Base-by-base conservation (phyloP, 345 rosid species). In the Salix dunnii region DNA sequence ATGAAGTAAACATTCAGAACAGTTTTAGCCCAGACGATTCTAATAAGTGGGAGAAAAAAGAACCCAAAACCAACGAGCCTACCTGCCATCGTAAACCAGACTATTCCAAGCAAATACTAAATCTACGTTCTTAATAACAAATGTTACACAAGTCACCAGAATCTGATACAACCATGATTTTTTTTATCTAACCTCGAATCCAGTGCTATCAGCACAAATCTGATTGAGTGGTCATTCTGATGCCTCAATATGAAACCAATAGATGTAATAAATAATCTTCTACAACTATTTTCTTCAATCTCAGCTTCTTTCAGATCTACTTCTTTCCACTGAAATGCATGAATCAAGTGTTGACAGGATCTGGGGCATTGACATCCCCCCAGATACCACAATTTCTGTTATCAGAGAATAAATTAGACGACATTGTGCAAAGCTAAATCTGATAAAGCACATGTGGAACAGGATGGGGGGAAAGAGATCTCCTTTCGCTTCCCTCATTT, bases 311-410 rank as follows among this genome's bases (percentile, higher is more conserved):
- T 83, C 79, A 6, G 79, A 51, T 87, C 90, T 88, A 85, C 86
- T 91, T 86, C 94, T 89, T 77, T 88, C 93, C 68, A 83, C 83
- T 67, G 85, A 82, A 76, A 75, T 78, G 68, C 78, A 80, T 28
- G 87, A 55, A 74, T 90, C 97, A 73, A 92, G 75, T 2, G 97
- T 88, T 7, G 97, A 84, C 23, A 96, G 88, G 74, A 89, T 86
- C 83, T 94, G 98, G 4, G 99, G 99, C 97, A 96, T 92, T 4
- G 98, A 93, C 99, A 96, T 91, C 62, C 99, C 99, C 30, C 97
- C 99, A 0, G 99, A 96, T 31, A 96, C 98, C 10, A 94, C 95
- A 5, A 96, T 94, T 87, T 96, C 99, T 96, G 95, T 81, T 83
- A 77, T 17, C 27, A 46, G 75, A 48, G 43, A 84, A 80, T 72